Evolutionary conservation across 805 yeast genomes (phyloP).

Genomic region (Maudiozyma turicensis): DNA sequence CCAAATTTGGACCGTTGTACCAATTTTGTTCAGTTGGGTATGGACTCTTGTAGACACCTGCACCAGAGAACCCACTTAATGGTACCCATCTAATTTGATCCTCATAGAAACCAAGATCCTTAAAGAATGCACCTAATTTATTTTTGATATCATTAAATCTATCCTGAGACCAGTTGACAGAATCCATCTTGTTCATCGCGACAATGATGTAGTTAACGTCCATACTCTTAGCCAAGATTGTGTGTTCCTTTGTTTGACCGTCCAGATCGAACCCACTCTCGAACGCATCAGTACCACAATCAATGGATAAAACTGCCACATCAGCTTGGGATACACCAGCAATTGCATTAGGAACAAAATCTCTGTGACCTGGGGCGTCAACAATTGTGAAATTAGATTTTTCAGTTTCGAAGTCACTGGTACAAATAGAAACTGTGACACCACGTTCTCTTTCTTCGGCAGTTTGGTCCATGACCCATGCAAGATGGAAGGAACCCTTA

Average conservation of each 20-base stretch:
- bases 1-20: conserved; percentile 83
- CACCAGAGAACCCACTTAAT: conserved; percentile 93
- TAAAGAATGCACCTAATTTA: conserved; percentile 65
- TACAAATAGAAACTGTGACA: conserved; percentile 97
- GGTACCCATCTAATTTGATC: conserved; percentile 86
- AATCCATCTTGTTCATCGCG: conserved; percentile 81
- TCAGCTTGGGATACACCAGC: conserved; percentile 99
- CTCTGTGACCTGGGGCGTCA: conserved; percentile 99
- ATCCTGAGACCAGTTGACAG: conserved; percentile 86
- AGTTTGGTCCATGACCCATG: conserved; percentile 99
- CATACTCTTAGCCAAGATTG: conserved; percentile 89
- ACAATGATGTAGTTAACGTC: conserved; percentile 87
- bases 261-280: conserved; percentile 98
- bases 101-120: conserved; percentile 75
- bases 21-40: conserved; percentile 49
- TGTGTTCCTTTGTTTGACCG: conserved; percentile 97
- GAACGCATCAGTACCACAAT: conserved; percentile 97
- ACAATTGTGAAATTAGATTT: conserved; percentile 91
- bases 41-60: conserved; percentile 81
- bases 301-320: conserved; percentile 89
- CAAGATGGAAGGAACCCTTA: conserved; percentile 96
- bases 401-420: conserved; percentile 91
- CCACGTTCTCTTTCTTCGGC: conserved; percentile 98
- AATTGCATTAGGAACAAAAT: conserved; percentile 96
- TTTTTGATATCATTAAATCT: conserved; percentile 86